Evolutionary conservation across 1,284 basidiomycete species (phyloP), one percentile per base, ranked within the genome.

Genomic region (Ustilago tritici): DNA sequence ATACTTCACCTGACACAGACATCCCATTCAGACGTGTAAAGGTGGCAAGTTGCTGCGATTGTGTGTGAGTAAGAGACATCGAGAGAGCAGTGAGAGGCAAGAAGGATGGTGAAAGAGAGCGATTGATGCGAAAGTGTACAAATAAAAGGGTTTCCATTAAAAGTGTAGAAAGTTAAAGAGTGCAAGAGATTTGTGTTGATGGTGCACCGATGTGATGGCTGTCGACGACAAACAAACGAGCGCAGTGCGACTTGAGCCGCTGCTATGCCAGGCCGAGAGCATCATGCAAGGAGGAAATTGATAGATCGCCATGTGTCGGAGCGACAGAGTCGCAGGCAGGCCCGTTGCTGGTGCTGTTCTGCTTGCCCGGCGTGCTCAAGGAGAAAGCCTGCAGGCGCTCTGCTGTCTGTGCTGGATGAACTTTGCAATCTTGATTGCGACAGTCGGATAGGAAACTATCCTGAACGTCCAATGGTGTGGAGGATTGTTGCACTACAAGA

Each of bases 131-230:
- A 50, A 28, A 65, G 43, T 23, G 23, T 58, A 61, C 55, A 65
- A 47, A 15, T 41, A 55, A 54, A 65, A 54, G 41, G 35, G 28
- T 58, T 65, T 71, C 68, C 69, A 71, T 62, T 71, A 71, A 71
- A 71, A 71, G 38, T 41, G 46, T 62, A 50, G 59, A 65, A 71
- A 57, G 64, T 53, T 52, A 58, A 71, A 56, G 31, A 35, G 55
- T 38, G 28, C 40, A 34, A 40, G 15, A 38, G n/a, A 31, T 11
- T 15, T 9, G 15, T 2, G 6, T 17, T 19, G 53, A 2, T n/a
- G 35, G 17, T 40, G 36, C 34, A 17, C 35, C 19, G 35, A 46
- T 28, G 23, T 28, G 43, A 19, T 36, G 12, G 34, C 19, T 15
- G 19, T 19, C 12, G 32, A 8, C 5, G 41, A 32, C 12, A 17